Evolutionary conservation across 805 yeast species (phyloP), one percentile per base, ranked within the genome.

Genomic region (Candida vartiovaarae): DNA sequence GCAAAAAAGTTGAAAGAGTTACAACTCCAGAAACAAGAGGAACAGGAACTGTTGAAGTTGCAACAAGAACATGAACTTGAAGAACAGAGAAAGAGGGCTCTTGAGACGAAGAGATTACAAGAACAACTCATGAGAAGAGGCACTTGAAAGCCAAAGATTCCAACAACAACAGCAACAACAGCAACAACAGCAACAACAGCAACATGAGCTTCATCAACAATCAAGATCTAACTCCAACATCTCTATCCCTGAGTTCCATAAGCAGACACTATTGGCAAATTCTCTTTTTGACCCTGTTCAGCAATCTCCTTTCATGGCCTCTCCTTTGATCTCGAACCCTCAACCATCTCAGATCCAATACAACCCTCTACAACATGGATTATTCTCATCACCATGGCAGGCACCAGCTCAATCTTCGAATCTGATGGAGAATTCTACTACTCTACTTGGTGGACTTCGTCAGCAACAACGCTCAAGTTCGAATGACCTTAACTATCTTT

Each of bases 151-250:
- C 11, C 44, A 42, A n/a, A 25, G 31, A 34, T 24, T 37, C 9
- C 47, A 44, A 32, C 34, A 37, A 15, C 20, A 15, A 15, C 20
- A 15, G 20, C 20, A 15, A 15, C 20, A 15, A 15, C 20, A 15
- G 20, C 20, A 15, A 15, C 20, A 15, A 15, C 20, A 15, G 20
- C 20, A 15, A 15, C 20, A 15, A 15, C 20, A 15, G 20, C 20
- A 15, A 15, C 20, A 15, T 25, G 36, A 36, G 9, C 34, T 36
- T 37, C 36, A 29, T 3, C 33, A 36, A 8, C 36, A 34, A 15
- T 30, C 36, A 8, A 44, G 41, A 41, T 36, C 48, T n/a, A 38
- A 40, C 27, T 41, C 47, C 9, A 42, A 39, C 26, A 34, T 34
- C 5, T 41, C 45, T 8, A 30, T 24, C 5, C 32, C 34, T 5